Conservation (phyloP, 768 basidiomycete genomes). For the Phallus indusiatus region DNA sequence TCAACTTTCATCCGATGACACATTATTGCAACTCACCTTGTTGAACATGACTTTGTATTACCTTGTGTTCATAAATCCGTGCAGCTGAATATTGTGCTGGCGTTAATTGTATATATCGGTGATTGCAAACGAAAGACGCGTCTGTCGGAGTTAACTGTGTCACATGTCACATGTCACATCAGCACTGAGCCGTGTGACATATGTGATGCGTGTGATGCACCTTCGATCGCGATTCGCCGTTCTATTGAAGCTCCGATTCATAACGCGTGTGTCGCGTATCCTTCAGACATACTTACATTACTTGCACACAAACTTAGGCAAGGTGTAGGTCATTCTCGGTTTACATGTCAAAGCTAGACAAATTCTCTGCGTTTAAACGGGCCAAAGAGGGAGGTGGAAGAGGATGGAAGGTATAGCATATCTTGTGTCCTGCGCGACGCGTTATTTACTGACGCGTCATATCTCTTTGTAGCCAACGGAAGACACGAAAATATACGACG, state of each 20-base stretch:
- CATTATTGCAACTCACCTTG: too few relatives aligned
- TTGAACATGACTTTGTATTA: too few relatives aligned
- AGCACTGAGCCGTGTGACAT: not conserved
- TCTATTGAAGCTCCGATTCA: slow-evolving; percentile 3
- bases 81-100: too few relatives aligned
- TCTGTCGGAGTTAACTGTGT: too few relatives aligned
- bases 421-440: slow-evolving; percentile 14
- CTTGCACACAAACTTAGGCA: not conserved
- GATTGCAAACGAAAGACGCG: too few relatives aligned
- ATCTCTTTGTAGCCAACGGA: slow-evolving; percentile 31
- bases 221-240: not conserved
- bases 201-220: not conserved
- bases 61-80: too few relatives aligned
- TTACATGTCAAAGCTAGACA: slow-evolving; percentile 26
- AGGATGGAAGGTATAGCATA: slow-evolving; percentile 39
- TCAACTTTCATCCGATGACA: too few relatives aligned
- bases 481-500: slow-evolving; percentile 73
- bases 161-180: too few relatives aligned
- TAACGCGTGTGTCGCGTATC: slow-evolving; percentile 1
- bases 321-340: not conserved
- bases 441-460: slow-evolving; percentile 15
- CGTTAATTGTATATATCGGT: too few relatives aligned
- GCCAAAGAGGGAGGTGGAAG: slow-evolving; percentile 51
- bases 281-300: not conserved
- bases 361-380: slow-evolving; percentile 51